phyloP scores from a whole-genome alignment of 345 rosid genomes.

The Excoecaria agallocha region DNA sequence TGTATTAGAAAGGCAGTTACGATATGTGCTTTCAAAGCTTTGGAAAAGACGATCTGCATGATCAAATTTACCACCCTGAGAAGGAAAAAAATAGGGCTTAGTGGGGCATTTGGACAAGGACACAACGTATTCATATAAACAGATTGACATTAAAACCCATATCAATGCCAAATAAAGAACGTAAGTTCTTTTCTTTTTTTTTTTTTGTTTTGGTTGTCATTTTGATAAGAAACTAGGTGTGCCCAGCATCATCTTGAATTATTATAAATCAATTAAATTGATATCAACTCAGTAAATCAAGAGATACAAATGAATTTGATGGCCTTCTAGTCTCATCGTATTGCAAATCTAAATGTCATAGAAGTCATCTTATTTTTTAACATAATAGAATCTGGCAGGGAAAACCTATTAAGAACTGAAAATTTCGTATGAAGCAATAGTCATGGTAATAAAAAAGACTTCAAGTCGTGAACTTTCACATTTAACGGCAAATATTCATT shows the following conservation, averaged over 20 bases:
- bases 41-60: conserved; percentile 99
- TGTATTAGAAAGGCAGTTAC: conserved; percentile 93
- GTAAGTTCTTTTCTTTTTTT: not conserved
- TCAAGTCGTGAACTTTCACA: not conserved
- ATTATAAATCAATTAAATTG: not conserved
- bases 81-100: conserved; percentile 21
- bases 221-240: not conserved
- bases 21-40: conserved; percentile 77
- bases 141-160: not conserved
- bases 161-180: not conserved
- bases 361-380: not conserved
- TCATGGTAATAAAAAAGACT: not conserved
- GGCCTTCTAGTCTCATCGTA: not conserved
- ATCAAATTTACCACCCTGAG: conserved; percentile 96
- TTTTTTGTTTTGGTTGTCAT: too few relatives aligned
- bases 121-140: not conserved
- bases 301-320: not conserved
- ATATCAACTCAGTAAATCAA: not conserved
- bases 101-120: conserved; percentile 10
- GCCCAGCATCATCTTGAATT: not conserved
- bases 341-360: not conserved
- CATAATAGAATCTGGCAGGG: not conserved
- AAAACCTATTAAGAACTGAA: not conserved
- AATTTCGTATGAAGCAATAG: not conserved
- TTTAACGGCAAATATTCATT: not conserved